Evolutionary conservation across 2,329 filamentous ascomycete genomes (phyloP).

Genomic region (Lecanicillium sp.): DNA sequence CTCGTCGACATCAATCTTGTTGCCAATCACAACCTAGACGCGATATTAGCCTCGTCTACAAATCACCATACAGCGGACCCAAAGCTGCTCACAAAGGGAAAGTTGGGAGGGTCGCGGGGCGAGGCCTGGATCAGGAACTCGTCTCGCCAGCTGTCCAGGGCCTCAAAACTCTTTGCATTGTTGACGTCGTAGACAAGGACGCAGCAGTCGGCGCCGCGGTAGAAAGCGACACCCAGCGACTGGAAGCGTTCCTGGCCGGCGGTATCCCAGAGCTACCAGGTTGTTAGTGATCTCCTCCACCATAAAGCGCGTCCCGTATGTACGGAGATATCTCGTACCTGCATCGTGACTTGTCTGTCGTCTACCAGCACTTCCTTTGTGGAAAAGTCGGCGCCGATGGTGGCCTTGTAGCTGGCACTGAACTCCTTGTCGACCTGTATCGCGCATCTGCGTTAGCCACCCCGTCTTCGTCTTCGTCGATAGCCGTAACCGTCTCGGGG

Average conservation of each 20-base stretch:
- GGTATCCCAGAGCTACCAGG: conserved; percentile 83
- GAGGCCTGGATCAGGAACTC: conserved; percentile 98
- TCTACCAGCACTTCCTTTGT: conserved; percentile 97
- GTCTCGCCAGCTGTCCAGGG: conserved; percentile 95
- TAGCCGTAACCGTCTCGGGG: background rate
- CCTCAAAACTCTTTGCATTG: conserved; percentile 98
- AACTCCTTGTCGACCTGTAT: conserved; percentile 98
- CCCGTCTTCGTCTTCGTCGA: background rate
- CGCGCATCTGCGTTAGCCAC: conserved; percentile 4
- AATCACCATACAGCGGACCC: background rate
- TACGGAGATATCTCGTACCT: too few relatives aligned
- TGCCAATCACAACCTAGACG: conserved; percentile 79
- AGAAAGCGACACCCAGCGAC: conserved; percentile 94
- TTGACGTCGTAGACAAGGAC: conserved; percentile 98
- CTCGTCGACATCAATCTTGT: conserved; percentile 98
- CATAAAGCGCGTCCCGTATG: too few relatives aligned
- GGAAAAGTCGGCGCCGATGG: conserved; percentile 96
- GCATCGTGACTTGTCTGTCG: conserved; percentile 96
- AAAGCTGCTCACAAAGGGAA: conserved; percentile 78
- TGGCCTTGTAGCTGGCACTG: conserved; percentile 98
- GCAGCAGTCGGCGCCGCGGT: conserved; percentile 95
- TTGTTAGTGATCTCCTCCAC: too few relatives aligned
- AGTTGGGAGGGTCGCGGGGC: conserved; percentile 92
- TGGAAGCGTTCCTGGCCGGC: conserved; percentile 97
- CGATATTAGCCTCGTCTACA: conserved; percentile 12